Conservation (phyloP, 148 eudicot genomes). For the Amaranthus hypochondriacus region DNA sequence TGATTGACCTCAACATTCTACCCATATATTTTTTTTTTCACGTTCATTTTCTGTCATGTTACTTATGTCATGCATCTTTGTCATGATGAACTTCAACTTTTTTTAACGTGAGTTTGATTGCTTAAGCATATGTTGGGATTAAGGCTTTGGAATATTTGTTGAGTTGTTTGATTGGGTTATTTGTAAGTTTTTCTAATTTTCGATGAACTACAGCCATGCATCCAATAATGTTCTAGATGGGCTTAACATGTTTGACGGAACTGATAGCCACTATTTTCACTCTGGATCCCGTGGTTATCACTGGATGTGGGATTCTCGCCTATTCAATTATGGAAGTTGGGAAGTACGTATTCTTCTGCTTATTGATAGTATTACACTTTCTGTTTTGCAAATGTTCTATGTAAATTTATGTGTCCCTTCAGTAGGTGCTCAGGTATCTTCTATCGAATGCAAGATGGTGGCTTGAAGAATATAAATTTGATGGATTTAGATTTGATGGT, state of each 20-base stretch:
- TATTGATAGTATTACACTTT: not conserved
- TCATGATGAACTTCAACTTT: conserved; percentile 1
- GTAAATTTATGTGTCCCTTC: conserved; percentile 20
- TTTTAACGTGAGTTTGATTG: not conserved
- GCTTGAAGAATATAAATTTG: conserved; percentile 97
- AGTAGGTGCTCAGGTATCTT: conserved; percentile 84
- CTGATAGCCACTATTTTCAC: conserved; percentile 95
- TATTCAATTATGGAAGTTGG: conserved; percentile 93
- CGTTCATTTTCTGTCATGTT: not conserved
- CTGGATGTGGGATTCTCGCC: conserved; percentile 99
- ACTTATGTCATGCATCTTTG: not conserved
- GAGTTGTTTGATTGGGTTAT: too few relatives aligned
- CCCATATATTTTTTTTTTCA: not conserved
- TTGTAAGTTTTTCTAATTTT: conserved; percentile 8
- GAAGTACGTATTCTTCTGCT: conserved; percentile 49
- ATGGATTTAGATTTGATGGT: conserved; percentile 98
- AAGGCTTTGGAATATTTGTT: not conserved
- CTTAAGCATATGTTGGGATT: too few relatives aligned
- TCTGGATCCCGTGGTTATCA: conserved; percentile 93
- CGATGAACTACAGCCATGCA: conserved; percentile 63
- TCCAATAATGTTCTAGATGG: conserved; percentile 89
- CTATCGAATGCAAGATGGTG: conserved; percentile 99
- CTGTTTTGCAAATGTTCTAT: not conserved
- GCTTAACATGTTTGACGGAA: conserved; percentile 95
- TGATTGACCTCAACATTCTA: too few relatives aligned